These are phyloP conservation scores for Aspergillus eucalypticola DNA, from an alignment of 2,329 filamentous ascomycete species.

Conservation along the genomic window DNA sequence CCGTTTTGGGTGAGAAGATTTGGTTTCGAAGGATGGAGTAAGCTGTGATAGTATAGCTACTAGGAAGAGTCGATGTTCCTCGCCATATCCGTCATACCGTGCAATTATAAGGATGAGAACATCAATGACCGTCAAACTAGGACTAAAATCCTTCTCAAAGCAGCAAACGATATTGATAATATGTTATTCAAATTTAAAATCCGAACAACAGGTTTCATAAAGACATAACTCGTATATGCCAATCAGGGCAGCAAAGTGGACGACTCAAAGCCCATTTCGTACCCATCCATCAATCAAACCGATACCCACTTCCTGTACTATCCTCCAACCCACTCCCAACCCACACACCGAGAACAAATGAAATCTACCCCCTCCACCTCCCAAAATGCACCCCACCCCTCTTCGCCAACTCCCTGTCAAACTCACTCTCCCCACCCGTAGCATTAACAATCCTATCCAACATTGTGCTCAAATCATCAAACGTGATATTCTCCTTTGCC, in stretches of 20 bases:
- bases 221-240: background rate
- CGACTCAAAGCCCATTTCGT: no score
- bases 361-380: background rate
- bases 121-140: no score
- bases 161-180: no score
- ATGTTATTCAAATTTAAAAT: no score
- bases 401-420: background rate
- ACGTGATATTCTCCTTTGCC: background rate
- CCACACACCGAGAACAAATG: background rate
- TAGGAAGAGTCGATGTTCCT: no score
- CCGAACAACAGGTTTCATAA: no score
- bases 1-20: constrained; percentile 17
- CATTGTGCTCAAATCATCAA: background rate
- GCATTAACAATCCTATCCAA: background rate
- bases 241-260: background rate
- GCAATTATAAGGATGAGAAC: no score
- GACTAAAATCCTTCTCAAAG: no score
- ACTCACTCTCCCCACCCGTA: background rate
- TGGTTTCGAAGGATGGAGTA: constrained; percentile 13
- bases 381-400: background rate
- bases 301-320: no score
- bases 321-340: background rate
- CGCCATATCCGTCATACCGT: no score
- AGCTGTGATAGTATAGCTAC: no score
- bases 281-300: no score